Evolutionary conservation across 805 yeast species (phyloP).

Genomic region (Hemisphaericaspora nanyangensis): DNA sequence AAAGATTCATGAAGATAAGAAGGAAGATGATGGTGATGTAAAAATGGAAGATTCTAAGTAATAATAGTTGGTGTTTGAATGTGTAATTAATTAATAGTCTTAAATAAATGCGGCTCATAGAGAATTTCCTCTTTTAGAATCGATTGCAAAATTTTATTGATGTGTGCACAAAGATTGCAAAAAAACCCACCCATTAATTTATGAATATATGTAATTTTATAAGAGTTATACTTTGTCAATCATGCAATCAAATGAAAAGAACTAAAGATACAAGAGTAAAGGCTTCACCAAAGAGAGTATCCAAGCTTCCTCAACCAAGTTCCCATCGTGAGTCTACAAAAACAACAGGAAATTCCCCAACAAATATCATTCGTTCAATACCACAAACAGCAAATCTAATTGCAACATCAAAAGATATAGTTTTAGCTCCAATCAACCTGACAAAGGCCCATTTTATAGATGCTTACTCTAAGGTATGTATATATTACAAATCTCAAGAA

Average conservation of each 20-base stretch:
- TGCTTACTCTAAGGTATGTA: slow-evolving; percentile 42
- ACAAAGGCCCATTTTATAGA: slow-evolving; percentile 55
- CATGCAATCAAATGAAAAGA: slow-evolving; percentile 2
- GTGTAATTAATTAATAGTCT: neutral
- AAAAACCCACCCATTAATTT: too few relatives aligned
- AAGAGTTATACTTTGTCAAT: too few relatives aligned
- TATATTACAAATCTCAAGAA: neutral
- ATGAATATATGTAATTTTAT: too few relatives aligned
- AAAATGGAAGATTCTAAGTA: slow-evolving; percentile 14
- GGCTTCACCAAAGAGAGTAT: neutral
- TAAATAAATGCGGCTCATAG: neutral
- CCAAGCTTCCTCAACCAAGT: too few relatives aligned
- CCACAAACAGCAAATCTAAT: neutral
- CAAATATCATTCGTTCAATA: neutral
- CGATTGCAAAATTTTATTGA: too few relatives aligned
- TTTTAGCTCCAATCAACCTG: slow-evolving; percentile 17
- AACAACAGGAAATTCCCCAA: neutral
- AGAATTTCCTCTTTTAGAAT: neutral
- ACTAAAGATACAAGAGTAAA: neutral
- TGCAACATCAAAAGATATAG: slow-evolving; percentile 1
- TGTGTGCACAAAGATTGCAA: neutral
- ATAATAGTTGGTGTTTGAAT: too few relatives aligned
- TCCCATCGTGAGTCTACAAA: too few relatives aligned
- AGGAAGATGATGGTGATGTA: slow-evolving; percentile 13
- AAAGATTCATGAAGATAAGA: slow-evolving; percentile 26